phyloP scores from a whole-genome alignment of 2,329 filamentous ascomycete genomes.

The Colletotrichum echinochloae region DNA sequence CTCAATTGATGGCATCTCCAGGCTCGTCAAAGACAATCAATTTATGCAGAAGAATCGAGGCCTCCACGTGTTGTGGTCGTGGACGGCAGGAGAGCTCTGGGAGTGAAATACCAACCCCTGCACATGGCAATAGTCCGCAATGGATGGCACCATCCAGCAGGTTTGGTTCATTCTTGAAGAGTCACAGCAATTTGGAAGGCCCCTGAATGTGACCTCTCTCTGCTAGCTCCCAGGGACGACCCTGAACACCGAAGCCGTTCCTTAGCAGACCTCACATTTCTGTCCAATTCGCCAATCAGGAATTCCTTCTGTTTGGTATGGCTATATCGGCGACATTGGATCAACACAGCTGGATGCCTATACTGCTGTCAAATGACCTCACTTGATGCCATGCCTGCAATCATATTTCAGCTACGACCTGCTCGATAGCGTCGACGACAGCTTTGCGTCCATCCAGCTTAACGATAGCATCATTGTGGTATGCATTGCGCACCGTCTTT shows the following conservation, averaged over 20 bases:
- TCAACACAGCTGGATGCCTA: neutral
- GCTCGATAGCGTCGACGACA: constrained; percentile 58
- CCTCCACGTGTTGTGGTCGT: neutral
- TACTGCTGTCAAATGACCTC: constrained; percentile 6
- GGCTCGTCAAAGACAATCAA: neutral
- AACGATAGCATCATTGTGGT: constrained; percentile 68
- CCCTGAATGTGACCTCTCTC: constrained; percentile 16
- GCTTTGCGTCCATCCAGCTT: constrained; percentile 57
- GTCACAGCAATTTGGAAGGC: constrained; percentile 1
- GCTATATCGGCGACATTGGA: neutral
- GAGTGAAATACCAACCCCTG: neutral
- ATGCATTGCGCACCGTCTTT: constrained; percentile 59
- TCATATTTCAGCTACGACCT: constrained; percentile 37
- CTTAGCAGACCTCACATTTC: neutral
- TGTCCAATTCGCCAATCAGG: constrained; percentile 17
- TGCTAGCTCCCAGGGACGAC: constrained; percentile 3
- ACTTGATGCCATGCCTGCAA: constrained; percentile 28
- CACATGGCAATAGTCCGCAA: neutral
- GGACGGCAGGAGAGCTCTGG: neutral
- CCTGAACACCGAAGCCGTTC: constrained; percentile 11
- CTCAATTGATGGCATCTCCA: neutral
- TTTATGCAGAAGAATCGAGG: neutral
- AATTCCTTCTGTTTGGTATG: neutral
- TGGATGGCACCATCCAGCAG: neutral
- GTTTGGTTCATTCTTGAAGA: constrained; percentile 15